Base-by-base conservation (phyloP, 2,329 filamentous ascomycete genomes). In the Ustulina deusta region DNA sequence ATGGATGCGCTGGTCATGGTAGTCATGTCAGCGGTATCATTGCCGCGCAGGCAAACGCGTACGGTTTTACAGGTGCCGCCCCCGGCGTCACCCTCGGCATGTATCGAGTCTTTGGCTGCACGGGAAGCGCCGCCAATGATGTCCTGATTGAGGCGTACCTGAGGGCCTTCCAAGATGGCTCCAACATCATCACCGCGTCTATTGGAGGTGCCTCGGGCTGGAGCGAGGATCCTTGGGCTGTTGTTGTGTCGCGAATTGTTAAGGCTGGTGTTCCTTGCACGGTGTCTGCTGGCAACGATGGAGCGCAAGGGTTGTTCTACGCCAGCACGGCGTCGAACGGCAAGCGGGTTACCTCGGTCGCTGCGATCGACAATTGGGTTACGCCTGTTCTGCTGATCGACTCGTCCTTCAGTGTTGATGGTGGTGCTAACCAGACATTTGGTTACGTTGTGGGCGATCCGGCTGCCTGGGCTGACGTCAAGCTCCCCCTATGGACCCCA, bases 1-100 rank as follows among this genome's bases (percentile, higher is more conserved):
- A 84, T 68, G 79, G 86, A 69, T 88, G 86, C 72, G 78, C 75
- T 1, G 88, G 88, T 2, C 88, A 91, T 76, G 88, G 89, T 34
- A 88, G 86, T 0, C 87, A 73, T 75, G 86, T 89, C 27, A 83
- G 87, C 1, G 89, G 89, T 36, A 90, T 88, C 68, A 84, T 91
- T 51, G 89, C 87, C 1, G 88, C 87, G 1, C 85, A 89, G 74
- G 75, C 78, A 52, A 82, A 88, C 73, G 76, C 80, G 0, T 83
- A 83, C 42, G 84, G 84, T n/a, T 86, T 89, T 72, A 85, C 84
- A 17, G 88, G 88, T 17, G 86, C 83, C 10, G 87, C 87, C 0
- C 84, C 86, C 0, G 85, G 83, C 46, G 87, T 87, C 1, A 85
- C 79, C 0, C 79, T 90, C 1, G 86, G 86, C 51, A 81, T 83